Conservation (phyloP, 768 basidiomycete genomes). For the Phlegmacium glaucopus region DNA sequence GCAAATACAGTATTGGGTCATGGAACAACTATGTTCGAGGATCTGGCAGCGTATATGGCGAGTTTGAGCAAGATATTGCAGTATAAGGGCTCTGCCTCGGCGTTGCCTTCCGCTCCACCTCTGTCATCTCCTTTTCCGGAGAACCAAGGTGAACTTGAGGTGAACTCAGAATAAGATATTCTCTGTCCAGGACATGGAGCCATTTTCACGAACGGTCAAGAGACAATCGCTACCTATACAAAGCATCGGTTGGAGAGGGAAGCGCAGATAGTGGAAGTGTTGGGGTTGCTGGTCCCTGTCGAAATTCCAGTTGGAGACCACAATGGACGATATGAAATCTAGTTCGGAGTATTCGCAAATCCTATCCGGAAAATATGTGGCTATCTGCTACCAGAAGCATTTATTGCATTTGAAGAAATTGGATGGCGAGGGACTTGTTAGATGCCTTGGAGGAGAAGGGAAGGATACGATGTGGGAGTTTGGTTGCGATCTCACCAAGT, state of each 20-base stretch:
- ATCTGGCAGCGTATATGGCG: conserved; percentile 66
- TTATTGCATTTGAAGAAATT: conserved; percentile 73
- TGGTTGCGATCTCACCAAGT: not conserved
- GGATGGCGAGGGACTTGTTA: conserved; percentile 9
- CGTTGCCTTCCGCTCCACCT: not conserved
- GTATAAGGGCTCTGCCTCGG: conserved; percentile 27
- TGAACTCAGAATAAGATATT: conserved; percentile 22
- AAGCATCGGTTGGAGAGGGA: conserved; percentile 81
- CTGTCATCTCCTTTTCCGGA: no score
- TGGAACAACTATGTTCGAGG: conserved; percentile 87
- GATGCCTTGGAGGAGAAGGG: not conserved
- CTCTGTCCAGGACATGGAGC: conserved; percentile 94
- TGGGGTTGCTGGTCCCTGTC: conserved; percentile 34
- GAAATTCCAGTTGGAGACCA: conserved; percentile 6
- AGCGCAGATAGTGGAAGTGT: conserved; percentile 60
- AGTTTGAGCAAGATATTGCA: conserved; percentile 58
- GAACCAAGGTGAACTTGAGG: no score
- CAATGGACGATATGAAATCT: conserved; percentile 65
- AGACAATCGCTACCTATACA: conserved; percentile 69
- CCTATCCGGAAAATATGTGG: conserved; percentile 70
- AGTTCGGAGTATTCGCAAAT: conserved; percentile 63
- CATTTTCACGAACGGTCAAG: conserved; percentile 59
- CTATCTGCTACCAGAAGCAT: conserved; percentile 66
- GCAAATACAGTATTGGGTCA: conserved; percentile 90
- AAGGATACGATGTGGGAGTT: not conserved